Evolutionary conservation across 2,329 filamentous ascomycete genomes (phyloP).

Genomic region (Tolypocladium guangdongense): DNA sequence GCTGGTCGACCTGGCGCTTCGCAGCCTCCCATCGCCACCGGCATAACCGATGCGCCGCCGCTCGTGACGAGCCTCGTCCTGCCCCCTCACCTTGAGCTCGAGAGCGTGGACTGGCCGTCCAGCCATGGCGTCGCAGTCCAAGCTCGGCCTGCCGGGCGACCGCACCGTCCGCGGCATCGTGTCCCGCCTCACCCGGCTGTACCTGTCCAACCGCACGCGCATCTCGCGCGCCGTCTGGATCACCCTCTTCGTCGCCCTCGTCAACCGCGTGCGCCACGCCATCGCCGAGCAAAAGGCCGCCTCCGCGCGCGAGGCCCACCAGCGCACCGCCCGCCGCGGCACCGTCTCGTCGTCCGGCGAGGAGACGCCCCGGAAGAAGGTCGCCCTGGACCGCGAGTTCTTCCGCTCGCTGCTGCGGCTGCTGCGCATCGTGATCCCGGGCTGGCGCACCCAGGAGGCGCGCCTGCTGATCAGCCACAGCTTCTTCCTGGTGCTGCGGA

Average conservation of each 20-base stretch:
- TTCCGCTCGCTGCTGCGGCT: conserved; percentile 65
- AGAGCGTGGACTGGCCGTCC: not conserved
- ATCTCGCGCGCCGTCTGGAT: conserved; percentile 80
- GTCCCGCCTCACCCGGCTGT: conserved; percentile 57
- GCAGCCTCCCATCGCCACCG: not conserved
- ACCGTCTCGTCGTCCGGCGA: conserved; percentile 28
- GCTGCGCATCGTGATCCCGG: conserved; percentile 78
- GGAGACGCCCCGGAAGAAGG: conserved; percentile 55
- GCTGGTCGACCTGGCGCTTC: not conserved
- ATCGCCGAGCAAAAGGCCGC: conserved; percentile 89
- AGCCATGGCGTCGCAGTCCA: conserved; percentile 66
- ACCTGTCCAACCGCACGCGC: conserved; percentile 67
- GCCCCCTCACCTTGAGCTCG: not conserved
- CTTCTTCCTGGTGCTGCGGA: conserved; percentile 82
- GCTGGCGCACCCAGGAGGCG: conserved; percentile 81
- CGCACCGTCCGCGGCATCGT: conserved; percentile 55
- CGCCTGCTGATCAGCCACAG: conserved; percentile 81
- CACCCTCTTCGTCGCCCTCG: conserved; percentile 66
- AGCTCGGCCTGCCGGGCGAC: conserved; percentile 49
- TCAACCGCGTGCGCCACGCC: conserved; percentile 82
- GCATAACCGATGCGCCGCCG: conserved; percentile 1
- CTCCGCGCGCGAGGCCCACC: conserved; percentile 54
- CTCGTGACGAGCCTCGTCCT: not conserved
- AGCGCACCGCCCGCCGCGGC: conserved; percentile 34
- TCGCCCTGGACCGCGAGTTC: conserved; percentile 82